Base-by-base conservation (phyloP, 129 eudicot species). In the Saussurea involucrata region DNA sequence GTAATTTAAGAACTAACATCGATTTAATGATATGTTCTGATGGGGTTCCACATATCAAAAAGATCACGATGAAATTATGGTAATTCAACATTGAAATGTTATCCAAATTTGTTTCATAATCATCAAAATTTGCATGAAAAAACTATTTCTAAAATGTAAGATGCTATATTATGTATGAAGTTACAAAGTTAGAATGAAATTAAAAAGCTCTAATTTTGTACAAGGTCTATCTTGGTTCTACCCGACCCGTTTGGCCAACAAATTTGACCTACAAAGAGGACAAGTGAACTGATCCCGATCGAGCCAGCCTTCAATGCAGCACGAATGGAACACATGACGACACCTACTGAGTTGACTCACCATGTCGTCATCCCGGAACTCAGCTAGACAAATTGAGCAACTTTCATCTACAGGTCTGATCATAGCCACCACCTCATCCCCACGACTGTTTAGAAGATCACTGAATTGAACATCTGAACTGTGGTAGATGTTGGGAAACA, bases 331-430 rank as follows among this genome's bases (percentile, higher is more conserved):
- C 36, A 86, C 79, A 74, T 90, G 96, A 22, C 78, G 70, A 46
- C 96, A 90, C 22, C 73, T 72, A 8, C 79, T 46, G 76, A 90
- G 86, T 75, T 83, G 86, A 77, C 88, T 85, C 78, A 90, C 96
- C 36, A 37, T 22, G 44, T 88, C 90, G 64, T 81, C 86, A 55
- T 49, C 53, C 77, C 58, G 77, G 55, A 81, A 90, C 85, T 87
- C 90, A 63, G 83, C 86, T 84, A 87, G 74, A 34, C 96, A 90
- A 34, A 90, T 83, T 0, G 90, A 87, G 63, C 96, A 90, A 31
- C 71, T 66, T 44, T 87, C 89, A 10, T 73, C 87, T 7, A 74
- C 66, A 15, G n/a, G 27, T 69, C 69, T 44, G 24, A 28, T 8
- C 40, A 24, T 25, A 2, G 37, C 61, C 1, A 18, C 63, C 13